These are phyloP conservation scores for Hibiscus tridactylites DNA, from an alignment of 345 rosid genomes.

Conservation along the genomic window DNA sequence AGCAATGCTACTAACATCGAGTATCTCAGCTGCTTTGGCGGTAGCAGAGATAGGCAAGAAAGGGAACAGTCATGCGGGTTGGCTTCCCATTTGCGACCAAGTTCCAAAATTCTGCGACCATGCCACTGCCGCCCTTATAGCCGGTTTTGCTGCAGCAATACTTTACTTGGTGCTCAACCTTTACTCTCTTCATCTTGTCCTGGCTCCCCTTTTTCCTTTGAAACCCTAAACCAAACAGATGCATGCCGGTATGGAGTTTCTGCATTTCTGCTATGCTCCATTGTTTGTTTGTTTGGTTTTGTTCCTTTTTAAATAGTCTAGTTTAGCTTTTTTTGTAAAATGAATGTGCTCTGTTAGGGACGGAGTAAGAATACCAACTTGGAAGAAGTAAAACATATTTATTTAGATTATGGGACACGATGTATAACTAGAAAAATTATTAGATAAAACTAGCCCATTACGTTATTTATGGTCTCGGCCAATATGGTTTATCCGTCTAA, in stretches of 20 bases:
- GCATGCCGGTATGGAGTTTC: background rate
- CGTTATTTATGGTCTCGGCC: no score
- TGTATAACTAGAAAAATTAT: no score
- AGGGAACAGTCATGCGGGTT: slow-evolving; percentile 52
- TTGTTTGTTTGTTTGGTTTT: background rate
- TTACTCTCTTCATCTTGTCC: slow-evolving; percentile 24
- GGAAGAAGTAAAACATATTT: no score
- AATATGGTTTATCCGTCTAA: no score
- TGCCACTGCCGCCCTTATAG: slow-evolving; percentile 29
- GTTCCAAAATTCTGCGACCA: slow-evolving; percentile 43
- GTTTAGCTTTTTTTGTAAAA: background rate
- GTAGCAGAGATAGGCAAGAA: slow-evolving; percentile 50
- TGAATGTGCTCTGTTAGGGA: background rate
- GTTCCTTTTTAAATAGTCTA: no score
- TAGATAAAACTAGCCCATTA: no score
- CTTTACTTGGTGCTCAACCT: slow-evolving; percentile 31
- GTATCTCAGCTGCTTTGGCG: slow-evolving; percentile 52
- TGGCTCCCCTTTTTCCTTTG: slow-evolving; percentile 25
- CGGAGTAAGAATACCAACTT: no score
- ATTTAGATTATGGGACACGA: no score
- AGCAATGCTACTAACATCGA: slow-evolving; percentile 31
- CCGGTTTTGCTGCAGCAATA: slow-evolving; percentile 33
- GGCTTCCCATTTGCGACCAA: slow-evolving; percentile 51
- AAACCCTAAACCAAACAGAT: slow-evolving; percentile 15
- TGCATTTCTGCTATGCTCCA: background rate